Conservation (phyloP, 352 stramenopile species). For the Blastocystis sp. region DNA sequence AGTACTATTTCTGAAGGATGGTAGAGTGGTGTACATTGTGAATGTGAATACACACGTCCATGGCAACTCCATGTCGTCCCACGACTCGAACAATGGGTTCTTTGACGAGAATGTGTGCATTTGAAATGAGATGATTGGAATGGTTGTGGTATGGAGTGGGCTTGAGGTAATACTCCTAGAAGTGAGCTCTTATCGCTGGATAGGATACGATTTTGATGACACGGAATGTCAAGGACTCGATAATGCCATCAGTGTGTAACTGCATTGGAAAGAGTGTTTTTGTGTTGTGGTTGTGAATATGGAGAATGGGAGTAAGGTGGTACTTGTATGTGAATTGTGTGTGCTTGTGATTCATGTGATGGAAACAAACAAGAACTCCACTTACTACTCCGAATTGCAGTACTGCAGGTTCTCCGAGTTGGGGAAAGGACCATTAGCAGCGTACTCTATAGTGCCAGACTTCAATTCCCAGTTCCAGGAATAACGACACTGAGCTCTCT, state of each 20-base stretch:
- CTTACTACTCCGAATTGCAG: too few relatives aligned
- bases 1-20: conserved; percentile 29
- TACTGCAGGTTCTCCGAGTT: too few relatives aligned
- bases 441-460: too few relatives aligned
- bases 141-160: not conserved
- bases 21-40: not conserved
- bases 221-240: not conserved
- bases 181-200: not conserved
- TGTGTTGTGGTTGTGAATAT: not conserved
- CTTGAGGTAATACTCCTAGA: not conserved
- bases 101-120: not conserved
- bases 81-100: conserved; percentile 53
- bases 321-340: not conserved
- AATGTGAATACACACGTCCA: conserved; percentile 57
- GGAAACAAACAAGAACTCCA: too few relatives aligned
- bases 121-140: not conserved
- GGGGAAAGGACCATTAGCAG: too few relatives aligned
- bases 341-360: not conserved
- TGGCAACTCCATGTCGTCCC: not conserved
- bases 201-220: not conserved
- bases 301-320: not conserved
- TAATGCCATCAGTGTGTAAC: not conserved
- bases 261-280: not conserved
- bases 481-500: too few relatives aligned
- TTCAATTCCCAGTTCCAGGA: too few relatives aligned